Conservation (phyloP, 2,329 filamentous ascomycete genomes). For the Allantophomopsis cytisporea region DNA sequence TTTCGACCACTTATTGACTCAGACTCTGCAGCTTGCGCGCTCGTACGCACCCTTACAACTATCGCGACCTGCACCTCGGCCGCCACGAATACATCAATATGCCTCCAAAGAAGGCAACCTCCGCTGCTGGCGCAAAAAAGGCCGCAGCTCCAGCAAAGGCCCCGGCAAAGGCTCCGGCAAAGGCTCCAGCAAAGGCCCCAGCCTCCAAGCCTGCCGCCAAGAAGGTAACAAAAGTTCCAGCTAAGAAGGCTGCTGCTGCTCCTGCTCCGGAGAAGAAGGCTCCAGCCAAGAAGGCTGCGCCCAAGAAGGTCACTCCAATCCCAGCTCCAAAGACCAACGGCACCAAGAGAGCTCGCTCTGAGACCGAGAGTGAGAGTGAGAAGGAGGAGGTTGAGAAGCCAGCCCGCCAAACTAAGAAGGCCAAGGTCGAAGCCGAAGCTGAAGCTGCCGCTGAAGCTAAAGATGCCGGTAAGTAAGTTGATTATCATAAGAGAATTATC, state of each 20-base stretch:
- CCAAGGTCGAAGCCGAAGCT: slow-evolving; percentile 1
- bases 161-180: not conserved
- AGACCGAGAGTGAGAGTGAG: not conserved
- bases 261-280: not conserved
- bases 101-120: no score
- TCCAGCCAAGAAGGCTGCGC: not conserved
- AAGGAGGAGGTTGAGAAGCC: slow-evolving; percentile 6
- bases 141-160: slow-evolving; percentile 2
- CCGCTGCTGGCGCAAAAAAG: no score
- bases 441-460: slow-evolving; percentile 1
- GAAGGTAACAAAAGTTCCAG: not conserved
- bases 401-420: slow-evolving; percentile 9
- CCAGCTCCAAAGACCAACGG: not conserved
- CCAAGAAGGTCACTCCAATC: not conserved
- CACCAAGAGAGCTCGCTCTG: not conserved
- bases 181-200: no score
- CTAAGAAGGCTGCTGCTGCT: not conserved
- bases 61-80: no score
- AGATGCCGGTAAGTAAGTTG: no score
- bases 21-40: no score
- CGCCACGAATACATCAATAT: no score
- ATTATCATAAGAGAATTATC: no score
- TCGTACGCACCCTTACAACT: no score
- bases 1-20: no score
- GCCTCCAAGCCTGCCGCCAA: not conserved